phyloP scores from a whole-genome alignment of 495 filamentous ascomycete species.

The Neurospora tetraspora region DNA sequence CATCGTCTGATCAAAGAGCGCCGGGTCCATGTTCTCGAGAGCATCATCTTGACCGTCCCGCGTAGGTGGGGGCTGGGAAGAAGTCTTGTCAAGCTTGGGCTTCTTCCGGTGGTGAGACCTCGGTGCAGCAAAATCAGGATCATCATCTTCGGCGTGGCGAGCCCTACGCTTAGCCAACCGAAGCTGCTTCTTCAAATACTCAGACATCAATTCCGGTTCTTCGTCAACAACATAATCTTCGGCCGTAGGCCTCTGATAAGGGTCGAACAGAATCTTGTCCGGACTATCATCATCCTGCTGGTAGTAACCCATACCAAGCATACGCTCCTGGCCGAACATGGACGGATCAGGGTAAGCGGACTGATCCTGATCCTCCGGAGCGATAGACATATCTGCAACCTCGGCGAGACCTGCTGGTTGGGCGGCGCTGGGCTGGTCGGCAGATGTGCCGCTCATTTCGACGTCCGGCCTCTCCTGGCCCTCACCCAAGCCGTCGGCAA shows the following conservation, averaged over 20 bases:
- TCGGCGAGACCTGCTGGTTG: conserved; percentile 9
- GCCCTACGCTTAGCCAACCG: conserved; percentile 36
- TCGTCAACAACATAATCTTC: conserved; percentile 26
- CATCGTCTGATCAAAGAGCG: conserved; percentile 20
- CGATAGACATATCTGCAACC: conserved; percentile 19
- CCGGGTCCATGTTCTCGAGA: conserved; percentile 32
- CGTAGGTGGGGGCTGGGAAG: not conserved
- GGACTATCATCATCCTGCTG: conserved; percentile 42
- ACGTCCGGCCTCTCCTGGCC: conserved; percentile 16
- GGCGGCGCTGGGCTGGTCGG: not conserved
- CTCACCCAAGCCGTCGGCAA: conserved; percentile 23
- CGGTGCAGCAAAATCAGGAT: conserved; percentile 35
- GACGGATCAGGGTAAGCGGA: conserved; percentile 41
- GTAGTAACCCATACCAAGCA: conserved; percentile 47
- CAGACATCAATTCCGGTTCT: conserved; percentile 30
- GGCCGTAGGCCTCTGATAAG: conserved; percentile 34
- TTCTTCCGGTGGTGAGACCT: conserved; percentile 29
- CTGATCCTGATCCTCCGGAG: conserved; percentile 15
- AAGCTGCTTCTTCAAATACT: conserved; percentile 38
- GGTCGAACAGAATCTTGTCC: conserved; percentile 40
- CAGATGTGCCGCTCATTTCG: not conserved
- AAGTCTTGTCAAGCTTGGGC: conserved; percentile 11
- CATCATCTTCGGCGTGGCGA: conserved; percentile 33
- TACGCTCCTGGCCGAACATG: conserved; percentile 30
- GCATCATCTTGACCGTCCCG: conserved; percentile 15